These are phyloP conservation scores for Sclerotinia borealis DNA, from an alignment of 2,329 filamentous ascomycete genomes.

Conservation along the genomic window DNA sequence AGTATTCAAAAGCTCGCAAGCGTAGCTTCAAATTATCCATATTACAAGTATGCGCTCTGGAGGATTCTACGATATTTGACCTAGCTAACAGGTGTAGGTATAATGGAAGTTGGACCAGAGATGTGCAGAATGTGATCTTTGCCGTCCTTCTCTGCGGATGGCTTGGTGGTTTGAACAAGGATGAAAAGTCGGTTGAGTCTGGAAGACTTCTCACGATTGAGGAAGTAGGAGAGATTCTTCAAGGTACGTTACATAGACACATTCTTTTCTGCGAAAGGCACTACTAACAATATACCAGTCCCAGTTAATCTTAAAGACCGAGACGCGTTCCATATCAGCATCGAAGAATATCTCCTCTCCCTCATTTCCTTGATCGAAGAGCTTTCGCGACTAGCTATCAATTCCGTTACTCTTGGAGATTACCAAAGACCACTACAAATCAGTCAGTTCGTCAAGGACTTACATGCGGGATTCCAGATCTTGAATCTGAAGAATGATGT, in stretches of 20 bases:
- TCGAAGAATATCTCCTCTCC: conserved; percentile 92
- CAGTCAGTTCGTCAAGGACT: conserved; percentile 86
- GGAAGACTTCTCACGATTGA: conserved; percentile 79
- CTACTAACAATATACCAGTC: conserved; percentile 45
- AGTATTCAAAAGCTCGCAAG: conserved; percentile 64
- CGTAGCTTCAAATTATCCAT: conserved; percentile 79
- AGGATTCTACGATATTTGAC: neutral
- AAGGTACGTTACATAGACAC: conserved; percentile 41
- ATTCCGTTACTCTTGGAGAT: conserved; percentile 88
- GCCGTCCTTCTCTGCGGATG: conserved; percentile 58
- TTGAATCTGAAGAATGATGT: conserved; percentile 96
- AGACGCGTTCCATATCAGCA: conserved; percentile 90
- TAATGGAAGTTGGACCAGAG: conserved; percentile 78
- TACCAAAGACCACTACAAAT: conserved; percentile 81
- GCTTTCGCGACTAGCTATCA: conserved; percentile 83
- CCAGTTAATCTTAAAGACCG: conserved; percentile 85
- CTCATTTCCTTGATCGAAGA: conserved; percentile 86
- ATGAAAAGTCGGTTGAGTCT: conserved; percentile 46
- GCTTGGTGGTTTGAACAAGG: conserved; percentile 65
- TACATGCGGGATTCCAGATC: conserved; percentile 94
- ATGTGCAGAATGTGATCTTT: conserved; percentile 71
- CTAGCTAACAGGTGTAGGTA: conserved; percentile 43
- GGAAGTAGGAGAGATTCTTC: conserved; percentile 72
- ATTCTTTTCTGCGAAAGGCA: neutral
- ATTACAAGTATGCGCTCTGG: conserved; percentile 69